phyloP scores from a whole-genome alignment of 2,329 filamentous ascomycete genomes.

The Daldinia sp. region DNA sequence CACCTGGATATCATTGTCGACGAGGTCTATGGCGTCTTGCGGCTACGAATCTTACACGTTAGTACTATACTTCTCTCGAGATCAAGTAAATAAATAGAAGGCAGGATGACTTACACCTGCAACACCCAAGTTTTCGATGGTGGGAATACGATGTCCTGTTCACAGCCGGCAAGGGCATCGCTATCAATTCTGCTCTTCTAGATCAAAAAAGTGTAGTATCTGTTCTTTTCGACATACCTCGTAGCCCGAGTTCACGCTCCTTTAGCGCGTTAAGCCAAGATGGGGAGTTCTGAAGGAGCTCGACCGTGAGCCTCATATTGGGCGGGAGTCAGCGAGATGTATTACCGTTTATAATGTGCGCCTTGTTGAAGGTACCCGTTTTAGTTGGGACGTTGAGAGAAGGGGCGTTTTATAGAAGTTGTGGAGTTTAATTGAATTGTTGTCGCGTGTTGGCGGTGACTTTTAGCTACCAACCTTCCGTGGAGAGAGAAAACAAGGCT shows the following conservation, averaged over 20 bases:
- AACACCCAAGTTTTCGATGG: slow-evolving; percentile 96
- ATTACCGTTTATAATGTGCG: slow-evolving; percentile 26
- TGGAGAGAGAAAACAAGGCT: slow-evolving; percentile 9
- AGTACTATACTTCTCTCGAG: not conserved
- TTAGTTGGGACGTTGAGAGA: no score
- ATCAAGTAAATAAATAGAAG: slow-evolving; percentile 8
- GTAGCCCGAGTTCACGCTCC: slow-evolving; percentile 97
- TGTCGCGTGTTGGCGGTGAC: slow-evolving; percentile 16
- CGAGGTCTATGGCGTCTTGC: slow-evolving; percentile 97
- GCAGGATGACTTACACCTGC: slow-evolving; percentile 72
- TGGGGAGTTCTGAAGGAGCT: slow-evolving; percentile 92
- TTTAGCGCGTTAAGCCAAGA: slow-evolving; percentile 99
- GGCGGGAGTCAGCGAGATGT: slow-evolving; percentile 22
- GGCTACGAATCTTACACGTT: slow-evolving; percentile 61
- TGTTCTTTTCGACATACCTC: slow-evolving; percentile 98
- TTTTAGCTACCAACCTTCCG: not conserved
- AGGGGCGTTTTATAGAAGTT: not conserved
- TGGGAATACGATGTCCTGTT: slow-evolving; percentile 96
- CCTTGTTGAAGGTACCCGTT: not conserved
- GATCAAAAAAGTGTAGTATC: slow-evolving; percentile 83
- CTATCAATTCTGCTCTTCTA: slow-evolving; percentile 83
- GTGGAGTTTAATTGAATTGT: slow-evolving; percentile 11
- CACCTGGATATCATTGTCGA: slow-evolving; percentile 93
- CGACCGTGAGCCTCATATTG: slow-evolving; percentile 91
- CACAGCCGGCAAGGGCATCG: slow-evolving; percentile 61